These are phyloP conservation scores for Podospora sp. DNA, from an alignment of 495 filamentous ascomycete species.

Conservation along the genomic window DNA sequence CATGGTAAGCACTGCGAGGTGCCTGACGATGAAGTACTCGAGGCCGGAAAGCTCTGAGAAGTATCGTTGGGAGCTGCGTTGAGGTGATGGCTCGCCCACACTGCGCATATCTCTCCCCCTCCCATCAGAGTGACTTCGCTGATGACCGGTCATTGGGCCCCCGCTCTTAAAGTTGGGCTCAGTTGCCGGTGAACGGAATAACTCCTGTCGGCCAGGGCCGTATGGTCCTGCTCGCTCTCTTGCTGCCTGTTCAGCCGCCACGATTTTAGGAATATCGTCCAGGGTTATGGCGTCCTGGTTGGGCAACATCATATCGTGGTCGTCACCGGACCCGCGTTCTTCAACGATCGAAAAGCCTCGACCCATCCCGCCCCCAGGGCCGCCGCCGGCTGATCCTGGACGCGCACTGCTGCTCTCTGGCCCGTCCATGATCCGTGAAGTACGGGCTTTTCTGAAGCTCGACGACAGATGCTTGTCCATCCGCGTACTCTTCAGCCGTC, in stretches of 20 bases:
- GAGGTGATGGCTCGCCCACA: conserved; percentile 50
- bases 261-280: conserved; percentile 96
- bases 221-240: conserved; percentile 70
- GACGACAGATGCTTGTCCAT: conserved; percentile 92
- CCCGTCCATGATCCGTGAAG: conserved; percentile 90
- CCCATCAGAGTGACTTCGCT: conserved; percentile 71
- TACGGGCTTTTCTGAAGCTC: conserved; percentile 84
- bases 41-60: conserved; percentile 95
- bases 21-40: conserved; percentile 95
- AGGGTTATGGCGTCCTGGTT: conserved; percentile 87
- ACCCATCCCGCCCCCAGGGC: conserved; percentile 55
- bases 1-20: conserved; percentile 94
- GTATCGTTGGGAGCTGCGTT: conserved; percentile 70
- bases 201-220: conserved; percentile 72
- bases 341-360: conserved; percentile 78
- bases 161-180: conserved; percentile 60
- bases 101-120: conserved; percentile 56
- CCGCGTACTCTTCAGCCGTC: conserved; percentile 84
- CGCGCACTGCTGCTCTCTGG: conserved; percentile 76
- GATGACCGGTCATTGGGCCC: conserved; percentile 57
- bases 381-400: conserved; percentile 77
- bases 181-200: conserved; percentile 64
- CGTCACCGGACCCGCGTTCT: conserved; percentile 74
- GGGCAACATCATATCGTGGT: conserved; percentile 80
- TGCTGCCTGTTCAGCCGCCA: conserved; percentile 90